Evolutionary conservation across 371 early-diverging fungal genomes (phyloP).

Genomic region (Mucor velutinosus): DNA sequence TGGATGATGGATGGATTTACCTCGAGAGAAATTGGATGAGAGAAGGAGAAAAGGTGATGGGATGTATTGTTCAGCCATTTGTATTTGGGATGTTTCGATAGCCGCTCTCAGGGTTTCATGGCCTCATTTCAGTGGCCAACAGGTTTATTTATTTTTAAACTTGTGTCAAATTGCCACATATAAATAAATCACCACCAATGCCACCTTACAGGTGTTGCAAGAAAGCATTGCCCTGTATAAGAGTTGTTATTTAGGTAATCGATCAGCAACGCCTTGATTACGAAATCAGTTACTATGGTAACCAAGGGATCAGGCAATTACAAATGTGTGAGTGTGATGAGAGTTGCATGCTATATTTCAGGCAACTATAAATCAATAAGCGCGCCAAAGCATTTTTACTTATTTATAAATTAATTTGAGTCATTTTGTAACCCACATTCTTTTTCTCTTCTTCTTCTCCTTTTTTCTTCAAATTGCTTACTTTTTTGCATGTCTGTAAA

Average conservation of each 20-base stretch:
- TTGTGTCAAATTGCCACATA: neutral
- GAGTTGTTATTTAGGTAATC: neutral
- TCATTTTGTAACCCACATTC: neutral
- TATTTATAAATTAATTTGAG: neutral
- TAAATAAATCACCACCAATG: neutral
- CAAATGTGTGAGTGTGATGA: too few species aligned
- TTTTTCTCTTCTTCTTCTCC: neutral
- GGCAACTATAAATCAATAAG: neutral
- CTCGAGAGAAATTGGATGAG: neutral
- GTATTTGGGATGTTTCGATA: neutral
- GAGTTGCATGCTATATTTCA: too few species aligned
- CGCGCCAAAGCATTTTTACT: neutral
- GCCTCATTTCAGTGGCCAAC: neutral
- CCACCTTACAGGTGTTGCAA: neutral
- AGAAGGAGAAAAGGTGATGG: neutral
- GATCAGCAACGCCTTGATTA: neutral
- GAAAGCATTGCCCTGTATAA: neutral
- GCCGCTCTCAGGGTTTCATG: neutral
- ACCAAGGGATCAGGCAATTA: neutral
- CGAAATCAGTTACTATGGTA: neutral
- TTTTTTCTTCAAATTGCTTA: neutral
- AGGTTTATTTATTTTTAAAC: neutral
- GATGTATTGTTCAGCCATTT: neutral
- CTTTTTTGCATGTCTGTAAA: slow-evolving; percentile 11
- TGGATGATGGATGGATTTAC: neutral